phyloP scores from a whole-genome alignment of 345 rosid genomes.

The Aegle marmelos region DNA sequence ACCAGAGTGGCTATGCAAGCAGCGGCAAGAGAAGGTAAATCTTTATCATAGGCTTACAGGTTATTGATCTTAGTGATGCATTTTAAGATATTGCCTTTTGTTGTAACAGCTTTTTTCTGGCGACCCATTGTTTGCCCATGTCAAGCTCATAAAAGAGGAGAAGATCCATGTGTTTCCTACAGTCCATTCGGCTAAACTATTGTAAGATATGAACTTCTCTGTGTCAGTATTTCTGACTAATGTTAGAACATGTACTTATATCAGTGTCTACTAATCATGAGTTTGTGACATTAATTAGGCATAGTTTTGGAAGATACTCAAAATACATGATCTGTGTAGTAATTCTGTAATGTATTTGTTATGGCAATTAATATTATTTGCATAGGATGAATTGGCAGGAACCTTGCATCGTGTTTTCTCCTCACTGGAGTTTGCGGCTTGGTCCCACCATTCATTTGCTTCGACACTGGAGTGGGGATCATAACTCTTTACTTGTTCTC shows the following conservation, averaged over 20 bases:
- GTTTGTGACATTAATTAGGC: not conserved
- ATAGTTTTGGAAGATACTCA: not conserved
- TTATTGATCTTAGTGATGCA: not conserved
- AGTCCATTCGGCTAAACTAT: slow-evolving; percentile 62
- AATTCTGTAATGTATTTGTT: not conserved
- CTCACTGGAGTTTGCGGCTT: slow-evolving; percentile 80
- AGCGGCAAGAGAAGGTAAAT: slow-evolving; percentile 72
- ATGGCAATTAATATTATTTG: slow-evolving; percentile 23
- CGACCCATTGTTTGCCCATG: slow-evolving; percentile 66
- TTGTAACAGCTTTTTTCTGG: slow-evolving; percentile 75
- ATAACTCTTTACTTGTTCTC: slow-evolving; percentile 65
- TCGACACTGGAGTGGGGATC: slow-evolving; percentile 68
- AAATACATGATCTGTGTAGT: not conserved
- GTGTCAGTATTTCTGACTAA: slow-evolving; percentile 1
- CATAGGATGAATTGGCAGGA: slow-evolving; percentile 78
- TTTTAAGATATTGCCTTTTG: slow-evolving; percentile 10
- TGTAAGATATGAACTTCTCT: slow-evolving; percentile 43
- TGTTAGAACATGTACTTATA: not conserved
- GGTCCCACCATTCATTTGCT: slow-evolving; percentile 82
- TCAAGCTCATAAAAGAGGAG: slow-evolving; percentile 51
- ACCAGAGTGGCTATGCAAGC: slow-evolving; percentile 86
- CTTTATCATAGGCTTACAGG: slow-evolving; percentile 13
- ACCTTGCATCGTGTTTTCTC: slow-evolving; percentile 69
- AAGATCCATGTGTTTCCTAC: slow-evolving; percentile 68
- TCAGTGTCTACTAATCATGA: not conserved